Conservation (phyloP, 352 stramenopile genomes). For the Achlya hypogyna region DNA sequence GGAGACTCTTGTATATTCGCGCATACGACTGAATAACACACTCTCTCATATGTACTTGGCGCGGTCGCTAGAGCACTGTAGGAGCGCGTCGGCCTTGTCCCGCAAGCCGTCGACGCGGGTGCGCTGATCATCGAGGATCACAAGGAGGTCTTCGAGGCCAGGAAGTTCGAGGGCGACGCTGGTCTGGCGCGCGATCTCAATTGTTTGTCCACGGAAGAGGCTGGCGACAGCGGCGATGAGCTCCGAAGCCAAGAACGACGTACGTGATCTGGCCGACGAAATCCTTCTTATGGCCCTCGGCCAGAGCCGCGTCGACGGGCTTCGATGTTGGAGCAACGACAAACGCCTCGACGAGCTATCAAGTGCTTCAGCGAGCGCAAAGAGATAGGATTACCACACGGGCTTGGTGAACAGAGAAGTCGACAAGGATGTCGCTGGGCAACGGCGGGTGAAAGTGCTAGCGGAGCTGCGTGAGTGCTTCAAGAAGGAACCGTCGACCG, state of each 20-base stretch:
- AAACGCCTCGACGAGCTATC: conserved; percentile 66
- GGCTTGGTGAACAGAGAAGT: conserved; percentile 75
- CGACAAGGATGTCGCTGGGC: conserved; percentile 61
- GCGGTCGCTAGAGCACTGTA: conserved; percentile 37
- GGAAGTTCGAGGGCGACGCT: conserved; percentile 57
- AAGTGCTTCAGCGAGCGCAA: neutral
- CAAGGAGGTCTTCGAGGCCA: conserved; percentile 65
- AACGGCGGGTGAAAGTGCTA: conserved; percentile 65
- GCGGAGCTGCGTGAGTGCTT: neutral
- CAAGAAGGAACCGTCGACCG: conserved; percentile 13
- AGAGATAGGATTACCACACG: conserved; percentile 38
- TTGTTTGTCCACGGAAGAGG: conserved; percentile 55
- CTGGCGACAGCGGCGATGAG: conserved; percentile 23
- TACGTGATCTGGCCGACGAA: conserved; percentile 73
- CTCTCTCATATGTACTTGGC: neutral
- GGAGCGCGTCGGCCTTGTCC: conserved; percentile 61
- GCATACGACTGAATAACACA: conserved; percentile 28
- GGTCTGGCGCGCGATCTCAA: conserved; percentile 72
- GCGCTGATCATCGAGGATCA: conserved; percentile 42
- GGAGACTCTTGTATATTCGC: conserved; percentile 68
- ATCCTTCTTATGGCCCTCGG: conserved; percentile 65
- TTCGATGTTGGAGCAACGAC: conserved; percentile 51
- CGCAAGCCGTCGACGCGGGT: conserved; percentile 54
- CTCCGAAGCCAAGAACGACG: conserved; percentile 13
- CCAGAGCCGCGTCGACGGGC: conserved; percentile 35